Evolutionary conservation across 768 basidiomycete species (phyloP).

Genomic region (Asterophora lycoperdoides): DNA sequence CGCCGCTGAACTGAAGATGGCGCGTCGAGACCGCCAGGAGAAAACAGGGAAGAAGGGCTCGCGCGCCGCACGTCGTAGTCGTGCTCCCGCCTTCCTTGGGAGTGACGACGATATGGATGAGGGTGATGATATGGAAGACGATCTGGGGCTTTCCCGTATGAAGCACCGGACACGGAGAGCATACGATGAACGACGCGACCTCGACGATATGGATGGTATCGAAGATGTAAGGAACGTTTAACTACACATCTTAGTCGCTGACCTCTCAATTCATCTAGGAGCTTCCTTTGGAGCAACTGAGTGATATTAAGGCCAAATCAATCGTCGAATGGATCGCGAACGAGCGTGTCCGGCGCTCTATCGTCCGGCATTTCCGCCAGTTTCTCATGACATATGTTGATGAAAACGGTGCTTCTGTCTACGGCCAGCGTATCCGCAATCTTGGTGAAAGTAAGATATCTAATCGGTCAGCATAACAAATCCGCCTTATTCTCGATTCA

Average conservation of each 20-base stretch:
- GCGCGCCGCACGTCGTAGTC: slow-evolving; percentile 73
- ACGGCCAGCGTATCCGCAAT: slow-evolving; percentile 88
- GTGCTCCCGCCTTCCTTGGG: slow-evolving; percentile 84
- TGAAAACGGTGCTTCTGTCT: slow-evolving; percentile 86
- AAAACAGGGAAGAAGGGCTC: slow-evolving; percentile 61
- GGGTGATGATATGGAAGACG: slow-evolving; percentile 67
- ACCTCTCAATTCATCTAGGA: slow-evolving; percentile 49
- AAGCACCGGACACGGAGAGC: slow-evolving; percentile 81
- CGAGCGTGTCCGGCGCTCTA: slow-evolving; percentile 85
- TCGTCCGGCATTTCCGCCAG: slow-evolving; percentile 88
- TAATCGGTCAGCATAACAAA: not conserved
- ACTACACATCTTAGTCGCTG: not conserved
- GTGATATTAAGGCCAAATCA: slow-evolving; percentile 96
- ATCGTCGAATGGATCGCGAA: slow-evolving; percentile 97
- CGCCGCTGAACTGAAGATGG: slow-evolving; percentile 85
- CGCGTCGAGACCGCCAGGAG: slow-evolving; percentile 76
- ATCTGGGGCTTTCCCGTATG: slow-evolving; percentile 64
- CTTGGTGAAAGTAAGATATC: slow-evolving; percentile 82
- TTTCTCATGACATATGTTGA: slow-evolving; percentile 97
- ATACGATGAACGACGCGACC: slow-evolving; percentile 88
- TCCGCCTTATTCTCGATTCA: slow-evolving; percentile 12
- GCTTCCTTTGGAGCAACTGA: slow-evolving; percentile 90
- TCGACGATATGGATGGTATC: slow-evolving; percentile 86
- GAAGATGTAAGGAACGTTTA: slow-evolving; percentile 64
- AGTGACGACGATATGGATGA: slow-evolving; percentile 79